Evolutionary conservation across 2,329 filamentous ascomycete genomes (phyloP).

Genomic region (Plenodomus tracheiphilus): DNA sequence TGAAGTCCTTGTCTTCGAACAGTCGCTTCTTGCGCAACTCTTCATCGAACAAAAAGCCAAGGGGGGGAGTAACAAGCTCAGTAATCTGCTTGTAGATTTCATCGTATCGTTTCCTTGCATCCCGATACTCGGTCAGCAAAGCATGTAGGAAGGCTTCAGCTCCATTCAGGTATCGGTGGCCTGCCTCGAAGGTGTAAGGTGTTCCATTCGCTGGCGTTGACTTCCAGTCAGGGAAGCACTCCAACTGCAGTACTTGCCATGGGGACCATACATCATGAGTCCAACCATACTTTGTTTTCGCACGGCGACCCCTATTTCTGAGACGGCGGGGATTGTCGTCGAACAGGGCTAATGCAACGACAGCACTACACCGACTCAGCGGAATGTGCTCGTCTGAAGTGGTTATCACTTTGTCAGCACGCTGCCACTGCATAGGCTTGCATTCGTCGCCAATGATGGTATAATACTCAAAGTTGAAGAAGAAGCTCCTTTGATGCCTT

Average conservation of each 20-base stretch:
- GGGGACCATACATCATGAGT: constrained; percentile 63
- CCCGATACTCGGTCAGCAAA: constrained; percentile 62
- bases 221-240: constrained; percentile 54
- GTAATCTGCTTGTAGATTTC: constrained; percentile 61
- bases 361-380: constrained; percentile 61
- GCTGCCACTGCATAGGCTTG: constrained; percentile 63
- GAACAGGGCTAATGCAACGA: constrained; percentile 61
- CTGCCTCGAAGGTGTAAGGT: constrained; percentile 59
- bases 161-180: constrained; percentile 62
- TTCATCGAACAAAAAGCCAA: constrained; percentile 63
- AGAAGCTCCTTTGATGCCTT: constrained; percentile 60
- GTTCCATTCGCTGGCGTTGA: constrained; percentile 44
- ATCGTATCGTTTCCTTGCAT: constrained; percentile 62
- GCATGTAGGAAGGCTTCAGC: constrained; percentile 65
- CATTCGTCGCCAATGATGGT: constrained; percentile 62
- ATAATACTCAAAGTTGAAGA: constrained; percentile 69
- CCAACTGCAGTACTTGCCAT: constrained; percentile 56
- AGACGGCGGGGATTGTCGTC: constrained; percentile 57
- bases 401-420: constrained; percentile 53
- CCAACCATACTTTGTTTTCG: constrained; percentile 54
- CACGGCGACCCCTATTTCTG: constrained; percentile 54
- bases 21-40: constrained; percentile 60
- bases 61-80: constrained; percentile 61
- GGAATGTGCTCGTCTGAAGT: constrained; percentile 57
- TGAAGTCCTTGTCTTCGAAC: constrained; percentile 65